phyloP scores from a whole-genome alignment of 768 basidiomycete species.

The Pholiota molesta region DNA sequence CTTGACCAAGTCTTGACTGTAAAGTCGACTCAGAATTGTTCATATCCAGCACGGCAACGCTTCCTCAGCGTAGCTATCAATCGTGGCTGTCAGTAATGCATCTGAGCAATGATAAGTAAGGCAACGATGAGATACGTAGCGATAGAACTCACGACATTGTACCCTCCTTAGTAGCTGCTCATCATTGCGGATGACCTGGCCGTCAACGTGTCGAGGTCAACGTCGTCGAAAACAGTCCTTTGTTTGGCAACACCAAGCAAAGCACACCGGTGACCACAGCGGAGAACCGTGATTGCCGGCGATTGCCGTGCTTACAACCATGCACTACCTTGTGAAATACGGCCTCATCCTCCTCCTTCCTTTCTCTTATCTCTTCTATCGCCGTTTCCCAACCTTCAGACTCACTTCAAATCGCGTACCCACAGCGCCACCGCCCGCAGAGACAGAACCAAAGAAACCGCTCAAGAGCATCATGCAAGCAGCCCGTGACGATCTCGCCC shows the following conservation, averaged over 20 bases:
- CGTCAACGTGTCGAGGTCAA: no score
- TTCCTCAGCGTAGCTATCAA: no score
- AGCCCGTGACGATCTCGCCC: constrained; percentile 56
- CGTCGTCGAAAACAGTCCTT: neutral
- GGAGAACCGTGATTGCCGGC: constrained; percentile 11
- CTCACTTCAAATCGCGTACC: neutral
- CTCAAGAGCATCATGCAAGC: constrained; percentile 75
- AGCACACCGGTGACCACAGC: neutral
- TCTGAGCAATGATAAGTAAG: no score
- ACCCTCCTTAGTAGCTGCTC: no score
- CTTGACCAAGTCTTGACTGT: no score
- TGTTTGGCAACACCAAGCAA: constrained; percentile 1
- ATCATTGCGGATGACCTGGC: no score
- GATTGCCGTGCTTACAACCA: constrained; percentile 16
- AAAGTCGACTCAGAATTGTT: no score
- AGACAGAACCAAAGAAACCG: constrained; percentile 30
- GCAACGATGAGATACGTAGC: no score
- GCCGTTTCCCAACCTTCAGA: constrained; percentile 11
- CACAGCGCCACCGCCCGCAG: constrained; percentile 21
- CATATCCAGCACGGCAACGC: no score
- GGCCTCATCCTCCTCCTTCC: constrained; percentile 19
- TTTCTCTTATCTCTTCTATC: constrained; percentile 21
- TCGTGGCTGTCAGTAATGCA: no score
- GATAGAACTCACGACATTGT: no score
- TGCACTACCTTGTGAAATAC: constrained; percentile 23